Percentiles rank a stretch among this genome's conserved stretches.
Conservation (phyloP, 495 filamentous ascomycete genomes). For the Aspergillus steynii region DNA sequence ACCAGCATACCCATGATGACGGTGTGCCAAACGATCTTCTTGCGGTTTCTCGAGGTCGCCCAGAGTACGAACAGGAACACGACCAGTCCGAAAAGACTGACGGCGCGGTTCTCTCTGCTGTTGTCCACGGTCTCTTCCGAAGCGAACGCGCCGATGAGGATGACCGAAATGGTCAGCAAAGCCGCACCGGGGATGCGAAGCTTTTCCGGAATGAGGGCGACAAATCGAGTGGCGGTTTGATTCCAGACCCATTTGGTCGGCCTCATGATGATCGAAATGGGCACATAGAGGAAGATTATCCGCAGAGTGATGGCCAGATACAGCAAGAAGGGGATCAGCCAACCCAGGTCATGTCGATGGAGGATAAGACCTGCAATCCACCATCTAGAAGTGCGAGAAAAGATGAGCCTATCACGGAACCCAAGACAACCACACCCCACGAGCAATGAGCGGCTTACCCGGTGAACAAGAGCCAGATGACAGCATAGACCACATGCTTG, state of each 20-base stretch:
- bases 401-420: slow-evolving; percentile 14
- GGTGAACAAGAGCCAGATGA: slow-evolving; percentile 59
- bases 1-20: slow-evolving; percentile 86
- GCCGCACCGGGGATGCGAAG: slow-evolving; percentile 60
- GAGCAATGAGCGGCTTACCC: slow-evolving; percentile 45
- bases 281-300: slow-evolving; percentile 71
- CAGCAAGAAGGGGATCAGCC: slow-evolving; percentile 82
- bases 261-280: slow-evolving; percentile 60
- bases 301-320: slow-evolving; percentile 75
- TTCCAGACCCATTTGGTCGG: slow-evolving; percentile 69
- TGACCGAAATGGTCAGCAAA: slow-evolving; percentile 60
- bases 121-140: slow-evolving; percentile 71
- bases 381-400: slow-evolving; percentile 56
- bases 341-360: slow-evolving; percentile 71
- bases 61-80: slow-evolving; percentile 70
- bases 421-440: slow-evolving; percentile 1
- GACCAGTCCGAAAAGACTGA: slow-evolving; percentile 76
- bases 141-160: slow-evolving; percentile 74
- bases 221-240: slow-evolving; percentile 55
- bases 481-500: slow-evolving; percentile 46
- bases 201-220: slow-evolving; percentile 59
- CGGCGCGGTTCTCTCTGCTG: slow-evolving; percentile 72
- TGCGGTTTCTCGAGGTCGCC: slow-evolving; percentile 68
- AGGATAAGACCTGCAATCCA: slow-evolving; percentile 81
- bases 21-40: slow-evolving; percentile 62